These are phyloP conservation scores for Cladobotryum mycophilum DNA, from an alignment of 2,329 filamentous ascomycete species.

Conservation along the genomic window DNA sequence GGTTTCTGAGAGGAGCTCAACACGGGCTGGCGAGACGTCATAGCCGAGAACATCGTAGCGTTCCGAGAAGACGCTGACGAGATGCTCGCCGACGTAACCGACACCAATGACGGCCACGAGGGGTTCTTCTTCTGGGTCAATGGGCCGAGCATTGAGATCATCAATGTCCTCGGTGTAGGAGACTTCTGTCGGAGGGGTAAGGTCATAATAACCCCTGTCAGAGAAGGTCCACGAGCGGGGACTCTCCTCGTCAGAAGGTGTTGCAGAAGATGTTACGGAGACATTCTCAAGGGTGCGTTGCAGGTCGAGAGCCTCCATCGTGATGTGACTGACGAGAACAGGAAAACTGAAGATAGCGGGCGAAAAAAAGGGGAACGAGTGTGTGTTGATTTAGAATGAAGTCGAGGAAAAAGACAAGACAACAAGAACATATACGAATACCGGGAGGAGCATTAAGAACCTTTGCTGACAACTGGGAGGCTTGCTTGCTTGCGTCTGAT, in stretches of 20 bases:
- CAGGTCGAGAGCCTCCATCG: not conserved
- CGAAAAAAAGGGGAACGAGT: not conserved
- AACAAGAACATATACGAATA: not conserved
- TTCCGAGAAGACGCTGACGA: conserved; percentile 37
- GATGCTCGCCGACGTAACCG: conserved; percentile 46
- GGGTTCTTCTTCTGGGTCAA: conserved; percentile 19
- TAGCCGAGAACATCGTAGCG: conserved; percentile 40
- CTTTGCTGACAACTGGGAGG: not conserved
- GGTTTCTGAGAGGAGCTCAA: conserved; percentile 26
- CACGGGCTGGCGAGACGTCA: conserved; percentile 38
- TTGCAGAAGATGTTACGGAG: not conserved
- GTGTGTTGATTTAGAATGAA: not conserved
- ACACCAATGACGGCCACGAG: conserved; percentile 45
- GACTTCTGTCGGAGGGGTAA: conserved; percentile 28
- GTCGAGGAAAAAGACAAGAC: not conserved
- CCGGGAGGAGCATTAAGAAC: not conserved
- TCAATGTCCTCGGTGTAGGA: conserved; percentile 20
- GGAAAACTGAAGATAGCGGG: not conserved
- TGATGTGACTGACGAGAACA: not conserved
- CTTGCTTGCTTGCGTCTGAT: not conserved
- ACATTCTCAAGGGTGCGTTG: not conserved
- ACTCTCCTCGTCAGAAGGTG: conserved; percentile 11
- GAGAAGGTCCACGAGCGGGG: conserved; percentile 20
- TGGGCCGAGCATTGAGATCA: not conserved
- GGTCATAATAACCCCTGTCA: conserved; percentile 24